Evolutionary conservation across 2,329 filamentous ascomycete species (phyloP).

Genomic region (Rugonectria rugulosa): DNA sequence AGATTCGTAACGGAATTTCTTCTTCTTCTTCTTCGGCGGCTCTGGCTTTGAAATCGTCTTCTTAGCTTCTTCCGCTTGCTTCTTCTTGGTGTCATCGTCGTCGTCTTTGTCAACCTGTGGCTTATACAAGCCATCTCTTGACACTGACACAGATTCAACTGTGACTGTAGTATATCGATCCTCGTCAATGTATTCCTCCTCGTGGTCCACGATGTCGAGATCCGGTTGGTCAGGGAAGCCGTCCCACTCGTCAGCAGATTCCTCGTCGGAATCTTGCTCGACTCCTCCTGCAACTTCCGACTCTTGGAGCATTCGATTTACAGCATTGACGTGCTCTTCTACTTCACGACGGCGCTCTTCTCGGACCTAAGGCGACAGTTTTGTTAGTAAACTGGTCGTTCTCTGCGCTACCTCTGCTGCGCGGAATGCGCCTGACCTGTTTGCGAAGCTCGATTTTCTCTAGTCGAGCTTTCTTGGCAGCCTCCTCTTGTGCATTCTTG

Average conservation of each 20-base stretch:
- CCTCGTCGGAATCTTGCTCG: slow-evolving; percentile 51
- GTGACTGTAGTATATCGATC: slow-evolving; percentile 96
- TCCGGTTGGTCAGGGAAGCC: slow-evolving; percentile 65
- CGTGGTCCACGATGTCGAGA: slow-evolving; percentile 71
- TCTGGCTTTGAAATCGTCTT: slow-evolving; percentile 42
- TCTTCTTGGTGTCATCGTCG: slow-evolving; percentile 42
- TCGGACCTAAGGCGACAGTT: slow-evolving; percentile 66
- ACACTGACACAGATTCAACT: slow-evolving; percentile 85
- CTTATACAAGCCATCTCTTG: slow-evolving; percentile 74
- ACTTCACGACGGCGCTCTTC: slow-evolving; percentile 84
- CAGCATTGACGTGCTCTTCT: slow-evolving; percentile 79
- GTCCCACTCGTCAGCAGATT: slow-evolving; percentile 65
- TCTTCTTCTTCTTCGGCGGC: slow-evolving; percentile 79
- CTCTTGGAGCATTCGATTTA: slow-evolving; percentile 74
- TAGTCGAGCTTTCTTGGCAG: slow-evolving; percentile 77
- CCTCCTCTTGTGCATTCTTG: slow-evolving; percentile 84
- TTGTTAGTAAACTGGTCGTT: slow-evolving; percentile 22
- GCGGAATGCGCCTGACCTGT: slow-evolving; percentile 64
- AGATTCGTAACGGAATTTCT: slow-evolving; percentile 91
- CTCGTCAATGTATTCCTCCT: slow-evolving; percentile 96
- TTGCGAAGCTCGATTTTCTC: slow-evolving; percentile 78
- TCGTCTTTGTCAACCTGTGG: slow-evolving; percentile 49
- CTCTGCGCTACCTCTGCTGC: background rate
- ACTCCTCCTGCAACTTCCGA: slow-evolving; percentile 56
- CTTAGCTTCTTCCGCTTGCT: slow-evolving; percentile 38